A percentile compares a stretch with the other conserved stretches of the same genome.
Conservation (phyloP, 768 basidiomycete genomes). For the Coprinopsis strossmayeri region DNA sequence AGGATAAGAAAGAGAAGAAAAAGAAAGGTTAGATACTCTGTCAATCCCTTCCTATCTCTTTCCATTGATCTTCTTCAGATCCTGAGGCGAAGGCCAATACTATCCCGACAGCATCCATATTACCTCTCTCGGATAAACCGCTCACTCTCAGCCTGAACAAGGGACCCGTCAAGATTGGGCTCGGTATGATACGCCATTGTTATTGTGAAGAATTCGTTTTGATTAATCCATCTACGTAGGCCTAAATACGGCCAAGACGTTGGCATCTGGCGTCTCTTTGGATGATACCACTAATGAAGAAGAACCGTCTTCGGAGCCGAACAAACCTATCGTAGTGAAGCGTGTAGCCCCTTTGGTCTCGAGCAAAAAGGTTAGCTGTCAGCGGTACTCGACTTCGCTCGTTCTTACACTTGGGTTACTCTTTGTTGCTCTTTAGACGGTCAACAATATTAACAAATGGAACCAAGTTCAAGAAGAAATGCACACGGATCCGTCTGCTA, state of each 20-base stretch:
- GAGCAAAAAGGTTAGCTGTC: constrained; percentile 66
- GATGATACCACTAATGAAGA: constrained; percentile 47
- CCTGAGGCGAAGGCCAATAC: constrained; percentile 26
- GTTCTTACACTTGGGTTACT: constrained; percentile 8
- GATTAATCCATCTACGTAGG: background rate
- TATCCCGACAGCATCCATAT: constrained; percentile 49
- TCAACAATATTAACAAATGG: constrained; percentile 93
- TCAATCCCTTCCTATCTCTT: background rate
- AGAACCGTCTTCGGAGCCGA: constrained; percentile 34
- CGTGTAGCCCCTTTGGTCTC: constrained; percentile 79
- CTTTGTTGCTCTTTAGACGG: constrained; percentile 64
- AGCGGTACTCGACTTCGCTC: constrained; percentile 2
- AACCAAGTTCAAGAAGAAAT: constrained; percentile 92
- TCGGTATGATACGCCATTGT: constrained; percentile 16
- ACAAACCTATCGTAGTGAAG: constrained; percentile 54
- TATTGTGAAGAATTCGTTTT: no score
- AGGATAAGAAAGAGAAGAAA: constrained; percentile 60
- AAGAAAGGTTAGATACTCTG: constrained; percentile 42
- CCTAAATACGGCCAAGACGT: constrained; percentile 24
- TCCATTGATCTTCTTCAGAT: background rate
- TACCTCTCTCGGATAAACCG: constrained; percentile 76
- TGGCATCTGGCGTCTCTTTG: constrained; percentile 60
- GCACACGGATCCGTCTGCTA: constrained; percentile 8
- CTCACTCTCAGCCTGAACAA: constrained; percentile 74
- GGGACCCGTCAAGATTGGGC: constrained; percentile 28